Conservation (phyloP, 176 grass and related monocot genomes). For the Urochloa ruziziensis region DNA sequence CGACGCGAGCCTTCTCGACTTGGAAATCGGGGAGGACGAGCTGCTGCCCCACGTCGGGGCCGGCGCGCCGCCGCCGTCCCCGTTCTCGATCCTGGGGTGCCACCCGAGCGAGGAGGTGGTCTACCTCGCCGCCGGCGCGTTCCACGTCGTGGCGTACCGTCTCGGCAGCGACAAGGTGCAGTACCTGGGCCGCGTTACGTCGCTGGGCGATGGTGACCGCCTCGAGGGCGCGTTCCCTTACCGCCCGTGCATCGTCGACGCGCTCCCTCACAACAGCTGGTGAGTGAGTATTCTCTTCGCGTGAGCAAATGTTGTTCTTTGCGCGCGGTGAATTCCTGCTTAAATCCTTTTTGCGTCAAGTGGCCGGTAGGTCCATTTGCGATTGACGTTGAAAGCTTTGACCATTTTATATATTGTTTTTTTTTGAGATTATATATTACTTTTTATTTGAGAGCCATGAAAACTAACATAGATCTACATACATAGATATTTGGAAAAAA, state of each 20-base stretch:
- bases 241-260: constrained; percentile 15
- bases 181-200: background rate
- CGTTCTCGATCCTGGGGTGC: background rate
- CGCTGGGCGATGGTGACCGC: background rate
- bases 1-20: constrained; percentile 3
- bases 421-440: no score
- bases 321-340: background rate
- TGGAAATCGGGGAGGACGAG: background rate
- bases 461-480: no score
- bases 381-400: no score
- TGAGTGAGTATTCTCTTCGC: background rate
- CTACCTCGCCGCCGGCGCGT: constrained; percentile 1
- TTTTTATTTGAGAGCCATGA: no score
- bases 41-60: background rate
- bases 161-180: constrained; percentile 16
- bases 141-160: constrained; percentile 14
- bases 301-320: background rate
- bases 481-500: no score
- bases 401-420: no score
- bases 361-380: no score
- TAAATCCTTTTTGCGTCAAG: no score
- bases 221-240: background rate
- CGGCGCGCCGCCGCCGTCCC: background rate
- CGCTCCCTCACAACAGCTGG: background rate
- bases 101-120: constrained; percentile 11